Evolutionary conservation across 1,284 basidiomycete genomes (phyloP), one percentile per base, ranked within the genome.

Genomic region (Caloboletus inedulis): DNA sequence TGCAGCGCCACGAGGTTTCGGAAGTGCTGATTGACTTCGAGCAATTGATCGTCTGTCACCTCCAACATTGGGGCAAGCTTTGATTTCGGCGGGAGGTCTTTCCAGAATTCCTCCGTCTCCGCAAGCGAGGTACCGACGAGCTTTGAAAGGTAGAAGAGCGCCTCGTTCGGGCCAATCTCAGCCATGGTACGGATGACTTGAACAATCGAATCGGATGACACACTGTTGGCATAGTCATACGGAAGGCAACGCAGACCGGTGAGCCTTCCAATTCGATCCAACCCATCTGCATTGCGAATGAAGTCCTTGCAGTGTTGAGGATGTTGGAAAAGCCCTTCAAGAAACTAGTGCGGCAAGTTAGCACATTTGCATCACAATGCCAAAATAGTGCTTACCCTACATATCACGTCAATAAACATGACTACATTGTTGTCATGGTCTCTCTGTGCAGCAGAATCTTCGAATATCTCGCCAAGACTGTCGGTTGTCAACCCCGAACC

Each of bases 281-380:
- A 77, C 13, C 93, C 91, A 53, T 91, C 87, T 3, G 82, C 78
- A 47, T 81, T 79, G 18, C 76, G 72, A 58, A 98, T 83, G 69
- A 99, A 98, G 59, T 98, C 96, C 56, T 86, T 85, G 75, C 91
- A 93, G 67, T 98, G 92, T 31, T 84, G 85, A 33, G 78, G 85
- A 65, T 91, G 94, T 63, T 96, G 94, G 73, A 99, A 94, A 43
- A 99, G 80, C 9, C 95, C 94, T 66, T 96, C 93, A 51, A 98
- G 77, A 65, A 96, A 93, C 89, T 94, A 61, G 21, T 27, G 9
- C 53, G 5, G 33, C 30, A 7, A 23, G 21, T 69, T 29, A 66
- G 43, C 12, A 47, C 23, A 16, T 30, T 37, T 21, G 4, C 18
- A 30, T 19, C n/a, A 37, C 16, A 18, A 29, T 19, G 27, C 30